These are phyloP conservation scores for Raddia guianensis DNA, from an alignment of 176 grass and related monocot genomes.

Conservation along the genomic window DNA sequence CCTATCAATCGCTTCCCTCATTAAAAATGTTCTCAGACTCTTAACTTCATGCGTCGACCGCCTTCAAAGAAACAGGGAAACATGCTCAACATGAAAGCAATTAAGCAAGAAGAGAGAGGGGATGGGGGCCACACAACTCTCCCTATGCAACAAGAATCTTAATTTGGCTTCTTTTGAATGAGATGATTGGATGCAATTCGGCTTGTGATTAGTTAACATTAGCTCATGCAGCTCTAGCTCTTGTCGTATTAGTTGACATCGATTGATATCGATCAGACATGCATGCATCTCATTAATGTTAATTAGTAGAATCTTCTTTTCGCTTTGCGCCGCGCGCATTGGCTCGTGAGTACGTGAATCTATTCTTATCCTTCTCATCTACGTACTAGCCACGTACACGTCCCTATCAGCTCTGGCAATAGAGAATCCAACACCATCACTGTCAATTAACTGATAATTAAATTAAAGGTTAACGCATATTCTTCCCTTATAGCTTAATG, in stretches of 20 bases:
- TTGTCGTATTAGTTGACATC: conserved; percentile 47
- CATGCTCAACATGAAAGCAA: no score
- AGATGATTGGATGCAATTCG: conserved; percentile 7
- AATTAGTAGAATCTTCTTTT: conserved; percentile 23
- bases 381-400: neutral
- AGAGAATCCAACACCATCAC: neutral
- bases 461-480: neutral
- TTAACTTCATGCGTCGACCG: no score
- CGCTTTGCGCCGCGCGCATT: conserved; percentile 39
- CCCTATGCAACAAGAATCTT: no score
- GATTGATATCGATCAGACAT: neutral
- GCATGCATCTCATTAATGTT: conserved; percentile 8
- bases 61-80: no score
- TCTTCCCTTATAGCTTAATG: neutral
- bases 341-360: conserved; percentile 25
- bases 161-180: neutral
- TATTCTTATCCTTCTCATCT: neutral
- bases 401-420: neutral
- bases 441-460: neutral
- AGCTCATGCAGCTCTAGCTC: neutral
- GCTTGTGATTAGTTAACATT: neutral
- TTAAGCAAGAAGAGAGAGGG: no score
- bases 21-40: no score
- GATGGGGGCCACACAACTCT: no score
- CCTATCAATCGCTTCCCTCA: no score